Percentiles rank a stretch among this genome's conserved stretches.
Evolutionary conservation across 306 rosid genomes (phyloP).

Genomic region (Spatholobus suberectus): DNA sequence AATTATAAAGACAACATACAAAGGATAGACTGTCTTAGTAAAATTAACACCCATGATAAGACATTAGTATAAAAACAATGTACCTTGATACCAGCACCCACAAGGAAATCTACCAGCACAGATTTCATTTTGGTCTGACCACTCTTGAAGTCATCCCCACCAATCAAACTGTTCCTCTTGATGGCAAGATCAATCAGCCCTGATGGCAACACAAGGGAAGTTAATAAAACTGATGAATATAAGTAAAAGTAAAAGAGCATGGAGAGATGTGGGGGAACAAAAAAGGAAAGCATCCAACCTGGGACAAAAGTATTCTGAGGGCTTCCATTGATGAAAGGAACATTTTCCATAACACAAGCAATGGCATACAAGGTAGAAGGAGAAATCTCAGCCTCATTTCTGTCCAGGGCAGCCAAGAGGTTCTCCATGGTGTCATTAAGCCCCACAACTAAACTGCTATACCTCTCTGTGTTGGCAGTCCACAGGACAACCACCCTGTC

Average conservation of each 20-base stretch:
- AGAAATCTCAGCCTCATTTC: slow-evolving; percentile 92
- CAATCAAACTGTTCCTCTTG: slow-evolving; percentile 79
- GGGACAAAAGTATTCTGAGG: slow-evolving; percentile 99
- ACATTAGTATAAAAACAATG: background rate
- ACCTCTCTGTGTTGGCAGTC: slow-evolving; percentile 99
- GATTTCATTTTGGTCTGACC: slow-evolving; percentile 99
- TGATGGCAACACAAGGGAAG: slow-evolving; percentile 34
- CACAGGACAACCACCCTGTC: slow-evolving; percentile 93
- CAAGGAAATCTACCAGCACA: slow-evolving; percentile 97
- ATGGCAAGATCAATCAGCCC: slow-evolving; percentile 93
- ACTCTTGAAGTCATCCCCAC: slow-evolving; percentile 99
- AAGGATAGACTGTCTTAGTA: background rate
- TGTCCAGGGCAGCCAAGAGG: slow-evolving; percentile 82
- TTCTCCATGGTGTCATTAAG: slow-evolving; percentile 83
- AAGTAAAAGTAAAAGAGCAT: background rate
- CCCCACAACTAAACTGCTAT: slow-evolving; percentile 82
- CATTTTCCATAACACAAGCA: slow-evolving; percentile 83
- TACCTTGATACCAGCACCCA: slow-evolving; percentile 99
- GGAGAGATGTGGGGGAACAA: background rate
- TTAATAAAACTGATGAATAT: slow-evolving; percentile 4
- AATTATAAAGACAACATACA: background rate
- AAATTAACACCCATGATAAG: slow-evolving; percentile 10
- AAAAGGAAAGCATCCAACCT: slow-evolving; percentile 47
- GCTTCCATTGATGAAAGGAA: slow-evolving; percentile 98
- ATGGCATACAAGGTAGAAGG: slow-evolving; percentile 91